Evolutionary conservation across 257 asterid genomes (phyloP).

Genomic region (Solanum neorickii): DNA sequence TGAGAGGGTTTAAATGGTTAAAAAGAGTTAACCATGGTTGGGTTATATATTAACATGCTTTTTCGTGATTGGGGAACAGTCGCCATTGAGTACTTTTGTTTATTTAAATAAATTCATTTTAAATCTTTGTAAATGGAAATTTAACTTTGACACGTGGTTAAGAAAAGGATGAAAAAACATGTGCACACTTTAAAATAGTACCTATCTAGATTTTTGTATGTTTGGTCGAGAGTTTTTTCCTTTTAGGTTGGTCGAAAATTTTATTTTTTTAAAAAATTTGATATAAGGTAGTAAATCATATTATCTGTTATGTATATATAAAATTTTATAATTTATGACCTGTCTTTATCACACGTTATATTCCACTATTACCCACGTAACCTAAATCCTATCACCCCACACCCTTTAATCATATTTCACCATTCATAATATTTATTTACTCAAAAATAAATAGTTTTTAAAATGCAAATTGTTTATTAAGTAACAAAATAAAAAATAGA

Average conservation of each 20-base stretch:
- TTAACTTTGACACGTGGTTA: neutral
- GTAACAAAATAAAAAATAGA: neutral
- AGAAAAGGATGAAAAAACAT: neutral
- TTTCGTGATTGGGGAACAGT: slow-evolving; percentile 13
- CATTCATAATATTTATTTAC: neutral
- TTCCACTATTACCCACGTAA: neutral
- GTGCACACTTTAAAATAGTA: neutral
- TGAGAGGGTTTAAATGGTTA: slow-evolving; percentile 13
- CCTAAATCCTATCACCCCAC: no score
- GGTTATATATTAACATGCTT: slow-evolving; percentile 7
- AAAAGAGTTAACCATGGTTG: slow-evolving; percentile 49
- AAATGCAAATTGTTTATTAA: neutral
- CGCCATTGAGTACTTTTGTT: slow-evolving; percentile 21
- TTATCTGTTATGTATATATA: no score
- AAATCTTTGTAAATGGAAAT: neutral
- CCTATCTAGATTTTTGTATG: neutral
- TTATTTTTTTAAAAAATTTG: neutral
- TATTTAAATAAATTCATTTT: neutral
- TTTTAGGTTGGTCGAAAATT: neutral
- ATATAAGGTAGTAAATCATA: no score
- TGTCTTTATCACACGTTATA: neutral
- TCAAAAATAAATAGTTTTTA: neutral
- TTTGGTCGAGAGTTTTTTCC: neutral
- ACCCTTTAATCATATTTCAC: neutral
- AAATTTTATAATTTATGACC: no score